These are phyloP conservation scores for Phaeosphaeria sp. DNA, from an alignment of 2,329 filamentous ascomycete species.

Conservation along the genomic window DNA sequence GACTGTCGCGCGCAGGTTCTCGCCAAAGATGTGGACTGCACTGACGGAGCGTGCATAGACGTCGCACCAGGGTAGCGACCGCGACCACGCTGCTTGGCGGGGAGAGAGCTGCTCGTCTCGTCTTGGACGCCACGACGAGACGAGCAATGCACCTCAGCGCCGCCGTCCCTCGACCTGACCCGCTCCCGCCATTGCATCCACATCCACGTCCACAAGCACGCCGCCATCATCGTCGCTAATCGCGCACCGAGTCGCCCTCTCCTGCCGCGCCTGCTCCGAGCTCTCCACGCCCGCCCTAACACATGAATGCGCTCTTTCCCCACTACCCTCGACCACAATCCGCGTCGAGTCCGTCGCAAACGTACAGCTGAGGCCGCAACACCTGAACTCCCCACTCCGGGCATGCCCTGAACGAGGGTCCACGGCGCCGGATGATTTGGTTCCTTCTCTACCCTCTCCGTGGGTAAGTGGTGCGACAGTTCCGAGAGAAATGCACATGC, in stretches of 20 bases:
- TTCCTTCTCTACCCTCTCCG: constrained; percentile 78
- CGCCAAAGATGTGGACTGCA: neutral
- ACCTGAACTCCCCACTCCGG: constrained; percentile 11
- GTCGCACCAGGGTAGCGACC: neutral
- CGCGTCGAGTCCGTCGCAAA: constrained; percentile 36
- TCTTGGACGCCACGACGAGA: constrained; percentile 33
- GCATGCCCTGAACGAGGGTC: constrained; percentile 32
- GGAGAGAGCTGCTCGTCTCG: constrained; percentile 11
- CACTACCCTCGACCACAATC: constrained; percentile 24
- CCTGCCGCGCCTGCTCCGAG: constrained; percentile 2
- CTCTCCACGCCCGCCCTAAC: constrained; percentile 18
- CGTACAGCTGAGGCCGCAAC: constrained; percentile 21
- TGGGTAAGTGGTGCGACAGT: constrained; percentile 62
- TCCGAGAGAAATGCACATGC: constrained; percentile 9
- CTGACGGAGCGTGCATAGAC: neutral
- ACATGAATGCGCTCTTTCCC: constrained; percentile 35
- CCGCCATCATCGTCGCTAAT: constrained; percentile 3
- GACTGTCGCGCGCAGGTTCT: neutral
- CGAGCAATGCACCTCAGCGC: constrained; percentile 27
- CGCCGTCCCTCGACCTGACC: constrained; percentile 21
- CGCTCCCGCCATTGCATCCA: constrained; percentile 20
- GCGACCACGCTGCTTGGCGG: constrained; percentile 1
- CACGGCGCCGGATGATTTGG: constrained; percentile 68
- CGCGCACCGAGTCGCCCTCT: constrained; percentile 6
- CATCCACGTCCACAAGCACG: constrained; percentile 1